Evolutionary conservation across 371 early-diverging fungal genomes (phyloP).

Genomic region (Sporodiniella umbellata): DNA sequence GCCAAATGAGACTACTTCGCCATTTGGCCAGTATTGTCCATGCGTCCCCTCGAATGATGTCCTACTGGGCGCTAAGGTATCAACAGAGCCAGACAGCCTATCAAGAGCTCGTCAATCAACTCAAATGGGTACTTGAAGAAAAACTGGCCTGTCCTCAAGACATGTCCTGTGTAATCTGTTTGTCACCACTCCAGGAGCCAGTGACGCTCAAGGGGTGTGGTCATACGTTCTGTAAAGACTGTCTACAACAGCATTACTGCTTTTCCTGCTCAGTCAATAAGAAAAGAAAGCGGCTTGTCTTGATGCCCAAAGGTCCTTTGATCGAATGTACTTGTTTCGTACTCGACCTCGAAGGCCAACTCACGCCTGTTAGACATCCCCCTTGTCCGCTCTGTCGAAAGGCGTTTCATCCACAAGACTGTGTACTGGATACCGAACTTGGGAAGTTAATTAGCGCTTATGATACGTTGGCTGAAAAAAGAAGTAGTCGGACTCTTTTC

Average conservation of each 20-base stretch:
- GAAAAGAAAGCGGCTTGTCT: too few relatives aligned
- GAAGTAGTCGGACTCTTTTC: not conserved
- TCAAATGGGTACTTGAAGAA: not conserved
- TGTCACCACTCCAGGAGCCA: conserved; percentile 11
- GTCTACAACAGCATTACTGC: conserved; percentile 15
- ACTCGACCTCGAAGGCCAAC: not conserved
- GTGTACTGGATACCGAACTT: conserved; percentile 2
- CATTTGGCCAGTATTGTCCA: not conserved
- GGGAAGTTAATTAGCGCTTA: conserved; percentile 3
- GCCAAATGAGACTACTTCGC: conserved; percentile 9
- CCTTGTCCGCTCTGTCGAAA: conserved; percentile 12
- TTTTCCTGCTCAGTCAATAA: not conserved
- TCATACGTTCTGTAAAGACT: conserved; percentile 16
- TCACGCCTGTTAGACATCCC: not conserved
- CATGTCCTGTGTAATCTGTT: conserved; percentile 12
- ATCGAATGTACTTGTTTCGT: conserved; percentile 11
- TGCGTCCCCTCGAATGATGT: not conserved
- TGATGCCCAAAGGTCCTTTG: not conserved
- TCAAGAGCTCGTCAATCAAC: not conserved
- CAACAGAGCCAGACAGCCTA: not conserved
- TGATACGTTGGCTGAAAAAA: not conserved
- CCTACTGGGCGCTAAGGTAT: not conserved
- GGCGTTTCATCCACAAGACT: conserved; percentile 1
- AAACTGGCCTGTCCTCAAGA: conserved; percentile 3
- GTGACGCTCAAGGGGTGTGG: conserved; percentile 6